Evolutionary conservation across 2,329 filamentous ascomycete species (phyloP), one percentile per base, ranked within the genome.

Genomic region (Chaetomium sp.): DNA sequence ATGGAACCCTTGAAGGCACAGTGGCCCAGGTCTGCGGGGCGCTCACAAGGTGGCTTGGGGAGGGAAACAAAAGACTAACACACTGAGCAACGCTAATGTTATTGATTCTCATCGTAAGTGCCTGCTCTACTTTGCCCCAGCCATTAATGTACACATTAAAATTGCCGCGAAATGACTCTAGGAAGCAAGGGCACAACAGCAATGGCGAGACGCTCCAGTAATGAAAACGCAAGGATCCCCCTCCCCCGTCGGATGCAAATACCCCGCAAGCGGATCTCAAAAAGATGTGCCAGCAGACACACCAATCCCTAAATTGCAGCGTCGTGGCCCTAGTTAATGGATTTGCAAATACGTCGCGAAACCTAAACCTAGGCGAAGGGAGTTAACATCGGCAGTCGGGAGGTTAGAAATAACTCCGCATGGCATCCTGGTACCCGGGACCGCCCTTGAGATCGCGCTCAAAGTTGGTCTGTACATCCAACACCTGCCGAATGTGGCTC

Each of bases 391-490:
- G 45, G n/a, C 7, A 10, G n/a, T 23, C n/a, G n/a, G n/a, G 45
- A 47, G 4, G 13, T 53, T 23, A 88, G 64, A 85, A 89, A 71
- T 95, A 95, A 72, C 89, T 91, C 69, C 90, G 83, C 92, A 95
- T 94, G 0, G 91, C 91, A 74, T 95, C 92, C 69, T 90, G 81
- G 71, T 92, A 96, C 0, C 92, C 92, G 0, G 85, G 82, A 0
- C 92, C 92, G 5, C 92, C 93, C 74, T 90, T 92, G 58, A 97
- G 80, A 74, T 97, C 92, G 33, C 88, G 84, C 68, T 94, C 90
- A 75, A 97, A 97, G 42, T 87, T 90, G 75, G 91, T 88, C 27
- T 90, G 89, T 2, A 96, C 91, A 51, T 93, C 90, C n/a, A 97
- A 83, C 13, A 96, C 91, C 67, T 91, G 86, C 70, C 85, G 86